A percentile compares a stretch with the other conserved stretches of the same genome.
Conservation (phyloP, 805 yeast species). For the Kodamaea leandrae region DNA sequence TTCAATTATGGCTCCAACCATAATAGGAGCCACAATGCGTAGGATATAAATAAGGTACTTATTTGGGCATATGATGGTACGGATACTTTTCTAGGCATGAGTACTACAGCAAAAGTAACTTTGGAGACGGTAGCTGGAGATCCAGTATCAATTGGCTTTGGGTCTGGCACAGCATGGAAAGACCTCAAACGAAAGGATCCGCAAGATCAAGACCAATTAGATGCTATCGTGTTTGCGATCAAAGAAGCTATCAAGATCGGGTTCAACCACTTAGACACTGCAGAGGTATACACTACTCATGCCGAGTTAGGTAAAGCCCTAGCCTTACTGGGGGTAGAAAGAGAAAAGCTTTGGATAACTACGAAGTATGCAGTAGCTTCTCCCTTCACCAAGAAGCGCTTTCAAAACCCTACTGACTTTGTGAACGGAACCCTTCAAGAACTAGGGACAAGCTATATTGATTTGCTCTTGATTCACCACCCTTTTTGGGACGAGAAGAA, state of each 20-base stretch:
- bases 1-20: conserved; percentile 1
- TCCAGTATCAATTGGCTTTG: conserved; percentile 42
- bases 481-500: conserved; percentile 45
- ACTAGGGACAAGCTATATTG: conserved; percentile 51
- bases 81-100: neutral
- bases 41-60: neutral
- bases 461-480: conserved; percentile 58
- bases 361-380: conserved; percentile 34
- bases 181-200: conserved; percentile 26
- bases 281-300: conserved; percentile 22
- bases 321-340: conserved; percentile 10
- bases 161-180: conserved; percentile 55
- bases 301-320: conserved; percentile 20
- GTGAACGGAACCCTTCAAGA: conserved; percentile 43
- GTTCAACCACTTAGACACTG: conserved; percentile 22
- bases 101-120: neutral
- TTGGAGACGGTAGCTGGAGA: conserved; percentile 33
- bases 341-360: conserved; percentile 23
- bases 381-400: conserved; percentile 21
- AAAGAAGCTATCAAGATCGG: conserved; percentile 17
- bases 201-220: conserved; percentile 15
- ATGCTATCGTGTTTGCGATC: conserved; percentile 15
- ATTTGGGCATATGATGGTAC: too few relatives aligned
- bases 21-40: neutral
- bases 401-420: conserved; percentile 45